Percentiles rank a stretch among this genome's conserved stretches.
Conservation (phyloP, 2,329 filamentous ascomycete species). For the Colletotrichum higginsianum region DNA sequence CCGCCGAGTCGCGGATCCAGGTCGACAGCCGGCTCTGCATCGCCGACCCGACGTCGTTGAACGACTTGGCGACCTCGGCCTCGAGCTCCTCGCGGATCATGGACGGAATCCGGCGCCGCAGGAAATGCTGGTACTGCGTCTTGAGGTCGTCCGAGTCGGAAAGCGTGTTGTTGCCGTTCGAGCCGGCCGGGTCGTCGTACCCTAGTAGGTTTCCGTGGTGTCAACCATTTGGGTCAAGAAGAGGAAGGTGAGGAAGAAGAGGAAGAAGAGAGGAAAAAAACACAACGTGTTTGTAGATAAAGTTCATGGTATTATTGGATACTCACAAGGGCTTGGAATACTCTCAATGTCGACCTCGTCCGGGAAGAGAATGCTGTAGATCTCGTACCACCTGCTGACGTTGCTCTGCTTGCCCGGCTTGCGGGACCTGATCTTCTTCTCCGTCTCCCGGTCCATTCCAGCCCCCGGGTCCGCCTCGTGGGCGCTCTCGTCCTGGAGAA, state of each 20-base stretch:
- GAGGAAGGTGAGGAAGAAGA: too few relatives aligned
- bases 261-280: too few relatives aligned
- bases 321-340: constrained; percentile 41
- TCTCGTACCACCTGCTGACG: constrained; percentile 55
- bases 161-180: constrained; percentile 41
- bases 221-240: not conserved
- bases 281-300: too few relatives aligned
- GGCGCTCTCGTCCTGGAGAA: constrained; percentile 28
- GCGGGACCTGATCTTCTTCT: constrained; percentile 52
- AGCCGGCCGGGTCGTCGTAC: constrained; percentile 48
- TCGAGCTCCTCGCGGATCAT: constrained; percentile 52
- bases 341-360: constrained; percentile 32
- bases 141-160: constrained; percentile 6
- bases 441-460: constrained; percentile 53
- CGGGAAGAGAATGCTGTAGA: constrained; percentile 54
- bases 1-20: constrained; percentile 15
- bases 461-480: constrained; percentile 47
- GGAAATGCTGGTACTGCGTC: constrained; percentile 43
- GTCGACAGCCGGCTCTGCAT: not conserved
- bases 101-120: constrained; percentile 52
- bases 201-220: constrained; percentile 44
- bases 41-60: constrained; percentile 42
- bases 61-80: constrained; percentile 44
- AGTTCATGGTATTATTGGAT: not conserved
- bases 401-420: constrained; percentile 48